phyloP scores from a whole-genome alignment of 2,329 filamentous ascomycete species.

The Aspergillus neotritici region DNA sequence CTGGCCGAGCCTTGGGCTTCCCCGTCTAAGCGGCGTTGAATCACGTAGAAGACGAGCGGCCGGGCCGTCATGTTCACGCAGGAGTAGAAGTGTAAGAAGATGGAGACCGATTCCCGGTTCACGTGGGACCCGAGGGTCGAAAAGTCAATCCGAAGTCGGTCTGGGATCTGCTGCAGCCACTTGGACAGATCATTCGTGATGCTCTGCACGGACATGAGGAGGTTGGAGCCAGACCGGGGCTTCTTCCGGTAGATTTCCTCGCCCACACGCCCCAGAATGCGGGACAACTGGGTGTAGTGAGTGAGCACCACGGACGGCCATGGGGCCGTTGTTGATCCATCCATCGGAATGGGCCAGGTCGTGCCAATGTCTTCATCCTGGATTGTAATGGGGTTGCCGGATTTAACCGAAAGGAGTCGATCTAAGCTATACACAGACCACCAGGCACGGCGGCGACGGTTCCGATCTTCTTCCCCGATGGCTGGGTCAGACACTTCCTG shows the following conservation, averaged over 20 bases:
- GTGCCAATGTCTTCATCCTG: slow-evolving; percentile 51
- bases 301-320: slow-evolving; percentile 46
- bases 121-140: slow-evolving; percentile 37
- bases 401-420: slow-evolving; percentile 50
- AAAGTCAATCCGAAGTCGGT: slow-evolving; percentile 46
- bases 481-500: slow-evolving; percentile 44
- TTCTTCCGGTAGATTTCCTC: slow-evolving; percentile 48
- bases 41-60: slow-evolving; percentile 51
- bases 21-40: slow-evolving; percentile 44
- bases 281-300: slow-evolving; percentile 50
- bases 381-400: slow-evolving; percentile 51
- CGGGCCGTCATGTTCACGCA: slow-evolving; percentile 55
- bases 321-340: slow-evolving; percentile 18
- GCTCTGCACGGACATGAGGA: slow-evolving; percentile 48
- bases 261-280: slow-evolving; percentile 48
- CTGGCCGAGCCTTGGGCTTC: slow-evolving; percentile 29
- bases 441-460: slow-evolving; percentile 50
- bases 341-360: slow-evolving; percentile 27
- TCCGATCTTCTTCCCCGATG: slow-evolving; percentile 40
- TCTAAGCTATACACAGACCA: slow-evolving; percentile 55
- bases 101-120: slow-evolving; percentile 48
- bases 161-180: slow-evolving; percentile 48
- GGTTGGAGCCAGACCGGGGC: slow-evolving; percentile 42
- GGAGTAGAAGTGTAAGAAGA: slow-evolving; percentile 52
- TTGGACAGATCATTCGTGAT: slow-evolving; percentile 47